phyloP scores from a whole-genome alignment of 2,329 filamentous ascomycete species.

The Eutypella sp. region DNA sequence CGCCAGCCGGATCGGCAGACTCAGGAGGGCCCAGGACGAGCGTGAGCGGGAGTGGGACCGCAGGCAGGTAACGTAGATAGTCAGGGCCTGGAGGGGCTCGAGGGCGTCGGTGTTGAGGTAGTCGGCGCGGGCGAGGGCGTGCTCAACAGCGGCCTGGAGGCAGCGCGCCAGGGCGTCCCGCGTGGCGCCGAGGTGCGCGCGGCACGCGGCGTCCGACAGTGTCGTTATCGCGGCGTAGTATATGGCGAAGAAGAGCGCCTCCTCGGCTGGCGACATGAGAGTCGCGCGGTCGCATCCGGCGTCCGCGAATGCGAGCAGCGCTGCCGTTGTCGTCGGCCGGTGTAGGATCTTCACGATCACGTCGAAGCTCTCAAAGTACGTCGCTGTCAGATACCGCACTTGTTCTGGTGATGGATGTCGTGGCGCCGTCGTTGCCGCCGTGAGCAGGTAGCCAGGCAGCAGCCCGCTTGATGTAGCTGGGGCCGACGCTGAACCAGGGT shows the following conservation, averaged over 20 bases:
- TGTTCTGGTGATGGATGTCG: conserved; percentile 33
- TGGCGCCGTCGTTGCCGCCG: conserved; percentile 3
- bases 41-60: conserved; percentile 32
- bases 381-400: conserved; percentile 30
- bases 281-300: conserved; percentile 10
- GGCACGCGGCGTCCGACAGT: conserved; percentile 26
- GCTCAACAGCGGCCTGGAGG: conserved; percentile 32
- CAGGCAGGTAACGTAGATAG: conserved; percentile 37
- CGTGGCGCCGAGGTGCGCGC: conserved; percentile 28
- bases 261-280: conserved; percentile 17
- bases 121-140: conserved; percentile 35
- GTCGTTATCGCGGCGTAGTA: conserved; percentile 37
- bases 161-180: conserved; percentile 25
- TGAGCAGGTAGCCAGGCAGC: conserved; percentile 23
- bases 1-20: conserved; percentile 37
- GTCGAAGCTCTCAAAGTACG: conserved; percentile 37
- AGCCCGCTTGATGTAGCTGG: conserved; percentile 8
- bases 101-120: conserved; percentile 37
- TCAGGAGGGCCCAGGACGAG: conserved; percentile 37
- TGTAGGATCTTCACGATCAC: conserved; percentile 41
- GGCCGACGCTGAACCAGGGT: conserved; percentile 2
- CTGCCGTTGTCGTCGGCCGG: conserved; percentile 31
- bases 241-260: conserved; percentile 37
- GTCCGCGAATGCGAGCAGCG: conserved; percentile 31
- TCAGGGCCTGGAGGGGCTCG: conserved; percentile 36